A percentile compares a stretch with the other conserved stretches of the same genome.
phyloP scores from a whole-genome alignment of 495 filamentous ascomycete genomes.

The Tetracladium marchalianum region DNA sequence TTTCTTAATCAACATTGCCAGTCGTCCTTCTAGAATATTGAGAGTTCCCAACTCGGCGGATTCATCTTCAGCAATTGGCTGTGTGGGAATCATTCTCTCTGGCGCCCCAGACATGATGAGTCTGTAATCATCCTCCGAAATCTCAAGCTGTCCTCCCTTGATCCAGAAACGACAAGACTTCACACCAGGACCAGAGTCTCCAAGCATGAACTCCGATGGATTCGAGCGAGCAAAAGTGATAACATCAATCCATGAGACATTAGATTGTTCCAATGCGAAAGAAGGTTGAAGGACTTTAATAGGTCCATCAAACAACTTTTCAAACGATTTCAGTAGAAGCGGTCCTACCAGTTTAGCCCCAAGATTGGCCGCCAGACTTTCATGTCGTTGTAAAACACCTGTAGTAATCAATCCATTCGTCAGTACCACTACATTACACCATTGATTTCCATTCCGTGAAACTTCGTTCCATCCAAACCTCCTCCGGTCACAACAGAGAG shows the following conservation, averaged over 20 bases:
- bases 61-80: slow-evolving; percentile 78
- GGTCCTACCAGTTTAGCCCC: slow-evolving; percentile 76
- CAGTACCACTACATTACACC: too few relatives aligned
- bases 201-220: slow-evolving; percentile 68
- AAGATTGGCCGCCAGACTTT: slow-evolving; percentile 76
- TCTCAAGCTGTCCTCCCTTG: slow-evolving; percentile 73
- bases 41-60: slow-evolving; percentile 73
- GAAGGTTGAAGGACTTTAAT: slow-evolving; percentile 48
- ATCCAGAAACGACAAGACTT: slow-evolving; percentile 72
- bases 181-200: slow-evolving; percentile 53
- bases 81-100: slow-evolving; percentile 73
- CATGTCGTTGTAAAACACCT: slow-evolving; percentile 72
- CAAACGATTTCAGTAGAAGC: slow-evolving; percentile 75
- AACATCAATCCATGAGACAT: slow-evolving; percentile 72
- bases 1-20: slow-evolving; percentile 63
- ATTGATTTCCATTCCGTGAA: background rate
- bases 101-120: slow-evolving; percentile 72
- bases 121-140: slow-evolving; percentile 78
- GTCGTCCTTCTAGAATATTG: slow-evolving; percentile 69
- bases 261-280: slow-evolving; percentile 45
- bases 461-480: too few relatives aligned
- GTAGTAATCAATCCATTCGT: too few relatives aligned
- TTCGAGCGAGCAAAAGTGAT: slow-evolving; percentile 75
- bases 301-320: slow-evolving; percentile 73
- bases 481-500: too few relatives aligned